These are phyloP conservation scores for Gigaspora rosea DNA, from an alignment of 192 early-diverging fungal genomes.

Conservation along the genomic window DNA sequence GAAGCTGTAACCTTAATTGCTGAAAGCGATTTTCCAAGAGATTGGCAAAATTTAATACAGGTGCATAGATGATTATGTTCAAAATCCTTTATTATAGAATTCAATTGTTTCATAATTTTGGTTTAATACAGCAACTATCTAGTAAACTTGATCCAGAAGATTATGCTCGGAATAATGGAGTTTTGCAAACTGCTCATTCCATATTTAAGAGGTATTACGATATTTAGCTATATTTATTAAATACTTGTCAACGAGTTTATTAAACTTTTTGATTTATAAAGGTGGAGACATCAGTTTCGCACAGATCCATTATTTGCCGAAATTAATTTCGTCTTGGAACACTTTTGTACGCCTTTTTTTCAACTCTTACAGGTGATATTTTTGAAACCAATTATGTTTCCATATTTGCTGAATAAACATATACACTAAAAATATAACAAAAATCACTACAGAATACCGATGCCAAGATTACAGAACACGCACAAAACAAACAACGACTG, in stretches of 20 bases:
- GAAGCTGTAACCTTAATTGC: slow-evolving; percentile 95
- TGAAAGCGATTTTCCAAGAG: slow-evolving; percentile 86
- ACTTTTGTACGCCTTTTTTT: slow-evolving; percentile 83
- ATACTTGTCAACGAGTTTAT: background rate
- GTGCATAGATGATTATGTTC: slow-evolving; percentile 39
- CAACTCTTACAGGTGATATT: slow-evolving; percentile 72
- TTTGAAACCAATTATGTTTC: background rate
- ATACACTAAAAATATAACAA: background rate
- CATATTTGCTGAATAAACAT: background rate
- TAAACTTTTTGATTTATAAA: slow-evolving; percentile 32
- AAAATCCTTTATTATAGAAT: background rate
- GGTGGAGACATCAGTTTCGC: slow-evolving; percentile 84
- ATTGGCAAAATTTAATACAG: slow-evolving; percentile 82
- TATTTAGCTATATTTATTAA: background rate
- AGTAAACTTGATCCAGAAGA: slow-evolving; percentile 74
- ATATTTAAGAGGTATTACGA: slow-evolving; percentile 78
- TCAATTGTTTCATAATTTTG: slow-evolving; percentile 3
- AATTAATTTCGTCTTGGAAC: slow-evolving; percentile 89
- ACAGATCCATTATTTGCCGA: slow-evolving; percentile 80
- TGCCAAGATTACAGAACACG: slow-evolving; percentile 69
- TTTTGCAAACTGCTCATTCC: slow-evolving; percentile 93
- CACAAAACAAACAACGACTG: slow-evolving; percentile 62
- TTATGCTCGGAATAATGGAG: slow-evolving; percentile 84
- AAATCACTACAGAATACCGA: slow-evolving; percentile 65
- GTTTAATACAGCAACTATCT: slow-evolving; percentile 61